These are phyloP conservation scores for Cryptococcus depauperatus DNA, from an alignment of 1,284 basidiomycete species.

Conservation along the genomic window DNA sequence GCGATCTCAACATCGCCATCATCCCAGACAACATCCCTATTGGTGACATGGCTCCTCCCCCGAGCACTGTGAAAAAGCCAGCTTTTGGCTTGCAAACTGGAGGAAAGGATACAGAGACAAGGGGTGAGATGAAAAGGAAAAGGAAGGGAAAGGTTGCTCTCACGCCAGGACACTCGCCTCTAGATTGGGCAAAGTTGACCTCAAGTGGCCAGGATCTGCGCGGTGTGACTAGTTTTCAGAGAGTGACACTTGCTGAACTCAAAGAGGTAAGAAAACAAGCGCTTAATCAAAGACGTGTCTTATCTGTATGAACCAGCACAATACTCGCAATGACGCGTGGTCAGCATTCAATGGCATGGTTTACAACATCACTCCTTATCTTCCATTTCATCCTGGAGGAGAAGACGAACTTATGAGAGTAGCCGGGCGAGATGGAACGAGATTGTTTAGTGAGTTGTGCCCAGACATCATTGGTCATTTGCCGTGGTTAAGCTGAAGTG, in stretches of 20 bases:
- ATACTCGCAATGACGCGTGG: slow-evolving; percentile 76
- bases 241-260: slow-evolving; percentile 75
- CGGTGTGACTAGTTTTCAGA: slow-evolving; percentile 48
- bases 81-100: slow-evolving; percentile 35
- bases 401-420: slow-evolving; percentile 91
- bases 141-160: slow-evolving; percentile 75
- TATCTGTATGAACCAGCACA: slow-evolving; percentile 29
- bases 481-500: too few species aligned
- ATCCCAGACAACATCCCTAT: slow-evolving; percentile 31
- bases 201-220: slow-evolving; percentile 67
- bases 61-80: slow-evolving; percentile 31
- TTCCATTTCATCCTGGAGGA: slow-evolving; percentile 89
- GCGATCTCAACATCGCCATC: slow-evolving; percentile 40
- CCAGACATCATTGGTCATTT: slow-evolving; percentile 1
- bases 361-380: slow-evolving; percentile 91
- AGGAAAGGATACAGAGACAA: slow-evolving; percentile 16
- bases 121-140: slow-evolving; percentile 55
- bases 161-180: slow-evolving; percentile 79
- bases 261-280: slow-evolving; percentile 60
- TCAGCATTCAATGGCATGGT: slow-evolving; percentile 86
- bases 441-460: slow-evolving; percentile 68
- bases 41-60: slow-evolving; percentile 39
- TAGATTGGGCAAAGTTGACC: slow-evolving; percentile 91
- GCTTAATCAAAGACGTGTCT: neutral
- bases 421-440: slow-evolving; percentile 88